phyloP scores from a whole-genome alignment of 768 basidiomycete species.

The Amanita muscaria region DNA sequence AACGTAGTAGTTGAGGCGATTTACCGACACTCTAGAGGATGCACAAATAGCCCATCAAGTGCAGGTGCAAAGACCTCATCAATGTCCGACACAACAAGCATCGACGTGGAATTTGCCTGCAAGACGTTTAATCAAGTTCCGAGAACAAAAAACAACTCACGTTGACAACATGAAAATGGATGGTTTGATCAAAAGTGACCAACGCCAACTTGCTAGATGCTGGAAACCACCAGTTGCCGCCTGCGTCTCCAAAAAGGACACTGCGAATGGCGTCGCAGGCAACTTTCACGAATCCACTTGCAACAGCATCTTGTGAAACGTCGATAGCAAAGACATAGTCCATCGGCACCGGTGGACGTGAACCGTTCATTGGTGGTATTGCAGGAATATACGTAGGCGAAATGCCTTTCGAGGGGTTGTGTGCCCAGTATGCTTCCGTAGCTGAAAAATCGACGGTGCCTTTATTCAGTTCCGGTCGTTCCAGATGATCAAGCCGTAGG shows the following conservation, averaged over 20 bases:
- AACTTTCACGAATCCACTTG: constrained; percentile 59
- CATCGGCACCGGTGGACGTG: constrained; percentile 54
- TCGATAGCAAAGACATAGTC: constrained; percentile 85
- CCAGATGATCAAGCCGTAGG: constrained; percentile 68
- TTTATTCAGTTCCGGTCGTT: constrained; percentile 79
- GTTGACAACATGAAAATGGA: constrained; percentile 87
- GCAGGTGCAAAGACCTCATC: constrained; percentile 90
- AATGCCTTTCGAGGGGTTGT: constrained; percentile 49
- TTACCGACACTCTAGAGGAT: constrained; percentile 64
- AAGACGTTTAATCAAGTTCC: constrained; percentile 11
- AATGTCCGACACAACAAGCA: constrained; percentile 81
- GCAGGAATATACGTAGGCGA: constrained; percentile 44
- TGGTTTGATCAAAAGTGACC: constrained; percentile 66
- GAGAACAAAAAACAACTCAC: constrained; percentile 35
- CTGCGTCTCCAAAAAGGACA: constrained; percentile 55
- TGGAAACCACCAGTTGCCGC: constrained; percentile 44
- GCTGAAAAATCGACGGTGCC: constrained; percentile 92
- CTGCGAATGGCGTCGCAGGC: constrained; percentile 56
- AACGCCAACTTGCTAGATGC: constrained; percentile 56
- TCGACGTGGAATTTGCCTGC: constrained; percentile 45
- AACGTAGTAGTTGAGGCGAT: constrained; percentile 15
- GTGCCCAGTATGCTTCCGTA: constrained; percentile 78
- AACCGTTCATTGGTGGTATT: constrained; percentile 36
- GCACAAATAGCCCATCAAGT: constrained; percentile 62
- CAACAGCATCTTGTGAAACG: constrained; percentile 59